Evolutionary conservation across 768 basidiomycete genomes (phyloP), one percentile per base, ranked within the genome.

Genomic region (Kondoa malvinella): DNA sequence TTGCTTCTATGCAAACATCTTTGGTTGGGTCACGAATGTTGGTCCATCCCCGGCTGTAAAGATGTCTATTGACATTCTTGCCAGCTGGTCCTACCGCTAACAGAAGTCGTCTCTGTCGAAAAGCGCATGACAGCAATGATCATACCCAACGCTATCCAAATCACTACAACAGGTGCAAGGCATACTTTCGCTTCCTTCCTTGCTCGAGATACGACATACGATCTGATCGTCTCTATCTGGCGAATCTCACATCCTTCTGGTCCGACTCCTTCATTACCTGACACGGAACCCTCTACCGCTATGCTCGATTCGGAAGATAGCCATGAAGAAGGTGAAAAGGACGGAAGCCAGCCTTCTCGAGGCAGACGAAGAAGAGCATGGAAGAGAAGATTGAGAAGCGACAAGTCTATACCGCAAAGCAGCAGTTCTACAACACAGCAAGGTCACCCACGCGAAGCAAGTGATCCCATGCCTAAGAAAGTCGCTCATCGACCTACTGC

Each of bases 1-100:
- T n/a, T 97, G 91, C 79, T 99, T 97, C 81, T 89, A 99, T 73
- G 94, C 95, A 57, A 97, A 97, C 75, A 96, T 97, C 57, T 94
- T 97, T 77, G 94, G 95, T 57, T 97, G 94, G 95, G 87, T 95
- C 62, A 97, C 94, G 31, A 86, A 94, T 75, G 92, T 94, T 77
- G 77, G 92, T 81, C 0, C 8, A 31, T 31, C 67, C 57, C 4
- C 60, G 31, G 65, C 31, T 16, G 21, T 33, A 8, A 62, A 61
- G 17, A 56, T n/a, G 21, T 57, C 60, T 59, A n/a, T 34, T 4
- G 8, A 32, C n/a, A 60, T 31, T 25, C 3, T 21, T 58, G 50
- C 32, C 76, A 92, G 91, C 81, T 92, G 71, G 85, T 85, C 57
- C 85, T 96, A 68, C 87, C 92, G 4, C 90, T 95, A 70, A 82